Conservation (phyloP, 352 stramenopile genomes). For the Chrysophaeum taylorii region DNA sequence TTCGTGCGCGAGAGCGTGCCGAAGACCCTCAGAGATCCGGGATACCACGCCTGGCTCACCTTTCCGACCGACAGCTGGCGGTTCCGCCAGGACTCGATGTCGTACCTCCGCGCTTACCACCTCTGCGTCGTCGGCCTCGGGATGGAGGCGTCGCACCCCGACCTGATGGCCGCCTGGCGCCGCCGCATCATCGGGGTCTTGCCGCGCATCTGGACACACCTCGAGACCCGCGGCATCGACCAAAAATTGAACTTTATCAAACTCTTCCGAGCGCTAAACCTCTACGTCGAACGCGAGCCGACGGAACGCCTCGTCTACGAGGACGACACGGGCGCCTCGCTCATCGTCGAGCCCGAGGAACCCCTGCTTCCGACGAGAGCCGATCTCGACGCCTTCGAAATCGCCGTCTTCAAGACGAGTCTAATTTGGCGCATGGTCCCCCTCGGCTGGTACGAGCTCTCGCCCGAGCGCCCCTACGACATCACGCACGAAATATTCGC, state of each 20-base stretch:
- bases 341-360: too few species aligned
- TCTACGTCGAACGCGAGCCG: background rate
- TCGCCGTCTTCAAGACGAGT: background rate
- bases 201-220: background rate
- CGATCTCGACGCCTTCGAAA: background rate
- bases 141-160: too few species aligned
- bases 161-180: background rate
- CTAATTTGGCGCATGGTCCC: background rate
- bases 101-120: background rate
- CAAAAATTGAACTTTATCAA: background rate
- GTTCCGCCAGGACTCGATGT: background rate
- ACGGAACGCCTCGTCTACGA: too few species aligned
- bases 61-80: background rate
- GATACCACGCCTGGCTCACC: background rate
- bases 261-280: background rate
- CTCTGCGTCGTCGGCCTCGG: background rate
- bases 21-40: background rate
- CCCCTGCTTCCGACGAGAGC: background rate
- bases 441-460: background rate
- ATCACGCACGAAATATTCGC: slow-evolving; percentile 8
- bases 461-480: background rate
- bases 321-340: too few species aligned
- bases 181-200: background rate
- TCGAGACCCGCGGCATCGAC: slow-evolving; percentile 1
- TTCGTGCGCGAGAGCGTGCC: background rate